Conservation (phyloP, 2,329 filamentous ascomycete species). For the Plectosphaerella plurivora region DNA sequence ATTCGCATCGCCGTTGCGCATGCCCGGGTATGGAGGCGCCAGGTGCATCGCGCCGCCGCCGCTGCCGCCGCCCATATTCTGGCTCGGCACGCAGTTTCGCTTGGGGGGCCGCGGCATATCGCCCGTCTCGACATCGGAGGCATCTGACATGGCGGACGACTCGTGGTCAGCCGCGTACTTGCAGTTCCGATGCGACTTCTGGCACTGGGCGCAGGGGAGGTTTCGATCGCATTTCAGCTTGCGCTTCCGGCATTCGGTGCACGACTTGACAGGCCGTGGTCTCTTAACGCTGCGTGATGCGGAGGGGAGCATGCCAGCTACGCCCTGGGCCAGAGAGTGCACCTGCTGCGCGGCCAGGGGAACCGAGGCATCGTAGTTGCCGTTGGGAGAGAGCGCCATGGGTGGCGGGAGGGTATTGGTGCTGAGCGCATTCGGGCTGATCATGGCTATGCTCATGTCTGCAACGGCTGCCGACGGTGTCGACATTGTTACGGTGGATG, state of each 20-base stretch:
- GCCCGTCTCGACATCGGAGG: constrained; percentile 35
- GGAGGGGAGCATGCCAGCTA: background rate
- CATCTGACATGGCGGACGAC: constrained; percentile 41
- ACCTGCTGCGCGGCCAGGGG: background rate
- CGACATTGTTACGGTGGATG: background rate
- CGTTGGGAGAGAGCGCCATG: constrained; percentile 1
- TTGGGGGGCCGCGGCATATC: constrained; percentile 31
- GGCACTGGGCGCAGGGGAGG: constrained; percentile 54
- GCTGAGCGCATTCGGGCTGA: background rate
- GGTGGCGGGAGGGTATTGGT: background rate
- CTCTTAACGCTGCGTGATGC: constrained; percentile 43
- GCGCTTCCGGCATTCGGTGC: constrained; percentile 52
- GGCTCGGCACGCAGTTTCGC: constrained; percentile 24
- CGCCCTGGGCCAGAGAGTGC: no score
- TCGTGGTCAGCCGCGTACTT: constrained; percentile 48
- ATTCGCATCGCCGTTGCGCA: constrained; percentile 23
- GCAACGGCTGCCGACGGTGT: background rate
- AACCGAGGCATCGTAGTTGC: background rate
- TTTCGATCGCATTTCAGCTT: constrained; percentile 53
- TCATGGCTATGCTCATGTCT: background rate
- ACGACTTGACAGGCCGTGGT: constrained; percentile 51
- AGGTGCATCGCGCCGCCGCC: constrained; percentile 2
- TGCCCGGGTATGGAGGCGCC: constrained; percentile 1
- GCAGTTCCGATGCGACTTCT: constrained; percentile 50
- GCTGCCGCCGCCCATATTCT: constrained; percentile 2